These are phyloP conservation scores for Fusarium paranaense DNA, from an alignment of 2,329 filamentous ascomycete species.

Conservation along the genomic window DNA sequence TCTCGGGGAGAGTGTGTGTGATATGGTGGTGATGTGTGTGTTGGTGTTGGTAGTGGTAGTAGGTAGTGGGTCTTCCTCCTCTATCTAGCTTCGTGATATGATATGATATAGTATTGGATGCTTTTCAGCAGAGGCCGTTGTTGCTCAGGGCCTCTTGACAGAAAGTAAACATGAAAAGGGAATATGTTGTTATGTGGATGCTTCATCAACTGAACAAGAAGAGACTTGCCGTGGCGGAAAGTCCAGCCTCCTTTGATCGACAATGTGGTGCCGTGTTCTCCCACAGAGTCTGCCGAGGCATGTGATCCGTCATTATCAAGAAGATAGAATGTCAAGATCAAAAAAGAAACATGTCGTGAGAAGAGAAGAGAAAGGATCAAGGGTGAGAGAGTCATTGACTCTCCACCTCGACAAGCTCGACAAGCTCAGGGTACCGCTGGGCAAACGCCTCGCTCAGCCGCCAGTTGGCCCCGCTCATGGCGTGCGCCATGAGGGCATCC, in stretches of 20 bases:
- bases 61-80: conserved; percentile 10
- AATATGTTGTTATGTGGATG: neutral
- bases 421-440: conserved; percentile 35
- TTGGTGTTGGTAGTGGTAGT: neutral
- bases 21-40: neutral
- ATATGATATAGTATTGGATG: neutral
- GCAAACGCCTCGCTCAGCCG: conserved; percentile 22
- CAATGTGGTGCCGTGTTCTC: conserved; percentile 41
- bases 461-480: conserved; percentile 35
- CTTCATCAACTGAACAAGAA: conserved; percentile 24
- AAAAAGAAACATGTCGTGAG: neutral
- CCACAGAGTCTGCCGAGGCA: conserved; percentile 29
- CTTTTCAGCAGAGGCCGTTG: conserved; percentile 3
- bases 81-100: neutral
- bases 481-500: conserved; percentile 30
- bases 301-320: conserved; percentile 28
- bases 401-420: conserved; percentile 22
- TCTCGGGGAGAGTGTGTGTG: neutral
- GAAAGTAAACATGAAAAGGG: neutral
- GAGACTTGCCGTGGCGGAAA: conserved; percentile 25
- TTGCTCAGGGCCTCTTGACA: conserved; percentile 5
- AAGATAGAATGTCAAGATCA: conserved; percentile 13
- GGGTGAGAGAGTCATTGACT: neutral
- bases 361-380: neutral
- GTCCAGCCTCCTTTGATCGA: conserved; percentile 25